Evolutionary conservation across 148 eudicot genomes (phyloP).

Genomic region (Arbutus unedo): DNA sequence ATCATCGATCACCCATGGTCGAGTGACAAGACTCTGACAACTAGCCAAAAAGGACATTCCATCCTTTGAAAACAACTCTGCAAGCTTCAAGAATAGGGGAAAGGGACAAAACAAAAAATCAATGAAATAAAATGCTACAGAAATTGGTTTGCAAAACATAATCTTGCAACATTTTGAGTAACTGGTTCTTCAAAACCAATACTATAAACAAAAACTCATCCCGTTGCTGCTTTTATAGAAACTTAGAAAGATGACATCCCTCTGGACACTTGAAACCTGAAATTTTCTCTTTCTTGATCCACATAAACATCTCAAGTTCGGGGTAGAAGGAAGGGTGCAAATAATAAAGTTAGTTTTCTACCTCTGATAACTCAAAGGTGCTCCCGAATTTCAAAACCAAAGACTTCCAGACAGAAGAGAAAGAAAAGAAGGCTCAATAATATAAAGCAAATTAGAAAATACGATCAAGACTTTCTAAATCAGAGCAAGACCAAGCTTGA

Average conservation of each 20-base stretch:
- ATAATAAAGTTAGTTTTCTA: not conserved
- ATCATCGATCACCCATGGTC: conserved; percentile 99
- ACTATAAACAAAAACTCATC: not conserved
- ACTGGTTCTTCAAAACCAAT: not conserved
- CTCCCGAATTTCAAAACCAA: not conserved
- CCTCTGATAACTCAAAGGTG: not conserved
- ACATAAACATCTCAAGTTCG: not conserved
- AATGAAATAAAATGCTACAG: not conserved
- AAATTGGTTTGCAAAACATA: not conserved
- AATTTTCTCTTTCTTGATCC: not conserved
- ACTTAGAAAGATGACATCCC: not conserved
- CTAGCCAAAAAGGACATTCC: conserved; percentile 95
- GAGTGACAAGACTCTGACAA: conserved; percentile 90
- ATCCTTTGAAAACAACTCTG: conserved; percentile 95
- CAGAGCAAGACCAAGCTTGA: not conserved
- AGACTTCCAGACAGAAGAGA: not conserved
- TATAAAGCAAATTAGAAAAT: not conserved
- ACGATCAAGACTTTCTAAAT: not conserved
- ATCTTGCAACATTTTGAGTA: not conserved
- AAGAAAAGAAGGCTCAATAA: not conserved
- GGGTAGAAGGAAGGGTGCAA: not conserved
- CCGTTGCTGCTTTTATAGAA: not conserved
- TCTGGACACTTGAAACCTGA: not conserved
- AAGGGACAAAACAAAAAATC: not conserved
- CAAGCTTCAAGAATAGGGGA: conserved; percentile 66